Evolutionary conservation across 257 asterid genomes (phyloP).

Genomic region (Solanum okadae): DNA sequence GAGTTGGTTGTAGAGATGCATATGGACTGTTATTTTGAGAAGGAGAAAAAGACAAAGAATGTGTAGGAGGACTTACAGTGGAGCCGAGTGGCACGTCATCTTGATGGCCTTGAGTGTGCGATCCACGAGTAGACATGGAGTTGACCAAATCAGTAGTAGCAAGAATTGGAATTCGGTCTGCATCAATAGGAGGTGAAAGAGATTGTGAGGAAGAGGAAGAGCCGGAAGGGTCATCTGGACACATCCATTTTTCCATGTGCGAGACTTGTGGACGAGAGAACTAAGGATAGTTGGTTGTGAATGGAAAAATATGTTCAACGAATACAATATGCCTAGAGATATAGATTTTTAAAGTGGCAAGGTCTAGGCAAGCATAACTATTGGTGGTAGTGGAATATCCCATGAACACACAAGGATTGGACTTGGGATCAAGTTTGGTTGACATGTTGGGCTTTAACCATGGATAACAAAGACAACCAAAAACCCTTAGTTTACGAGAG

Average conservation of each 20-base stretch:
- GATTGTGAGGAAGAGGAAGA: not conserved
- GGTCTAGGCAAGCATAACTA: not conserved
- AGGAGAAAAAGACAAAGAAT: not conserved
- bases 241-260: not conserved
- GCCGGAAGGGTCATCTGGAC: not conserved
- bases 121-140: not conserved
- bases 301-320: not conserved
- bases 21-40: not conserved
- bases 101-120: not conserved
- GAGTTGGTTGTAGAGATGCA: not conserved
- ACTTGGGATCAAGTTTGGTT: not conserved
- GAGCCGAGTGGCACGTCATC: not conserved
- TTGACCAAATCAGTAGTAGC: too few species aligned
- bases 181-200: not conserved
- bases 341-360: not conserved
- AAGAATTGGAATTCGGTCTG: not conserved
- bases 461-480: not conserved
- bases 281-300: not conserved
- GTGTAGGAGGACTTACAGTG: not conserved
- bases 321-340: not conserved
- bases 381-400: not conserved
- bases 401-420: not conserved
- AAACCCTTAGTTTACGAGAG: not conserved
- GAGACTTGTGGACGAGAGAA: not conserved
- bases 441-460: not conserved